Evolutionary conservation across 2,329 filamentous ascomycete species (phyloP), one percentile per base, ranked within the genome.

Genomic region (Cytospora leucostoma): DNA sequence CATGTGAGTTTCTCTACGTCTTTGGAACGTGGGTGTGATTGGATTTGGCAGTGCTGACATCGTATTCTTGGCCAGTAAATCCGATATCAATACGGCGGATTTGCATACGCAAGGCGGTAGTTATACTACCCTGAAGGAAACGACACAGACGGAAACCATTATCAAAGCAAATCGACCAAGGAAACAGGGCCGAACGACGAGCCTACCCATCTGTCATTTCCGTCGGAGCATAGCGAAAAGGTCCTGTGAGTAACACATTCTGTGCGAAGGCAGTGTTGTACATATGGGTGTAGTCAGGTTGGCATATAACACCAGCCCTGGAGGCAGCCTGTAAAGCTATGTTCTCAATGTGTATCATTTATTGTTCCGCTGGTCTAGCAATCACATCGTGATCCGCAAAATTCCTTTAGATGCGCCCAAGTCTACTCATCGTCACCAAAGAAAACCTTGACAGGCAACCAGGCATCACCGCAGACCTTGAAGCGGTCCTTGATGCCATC

Each of bases 371-470:
- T 47, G 1, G 7, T 56, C n/a, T 13, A 21, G n/a, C 3, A 40
- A 15, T 17, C 3, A 17, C 15, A 40, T 6, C 38, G 40, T 6
- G 7, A n/a, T 44, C 6, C 10, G 15, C 40, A 19, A n/a, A 21
- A 21, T 1, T 21, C 11, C 7, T 47, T 7, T 7, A n/a, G 5
- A 8, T 47, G n/a, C 44, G 1, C 21, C n/a, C 3, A 15, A 1
- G 3, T 17, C 57, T 86, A 93, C 79, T 93, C 90, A 71, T 93
- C 89, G 70, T 93, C 90, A 8, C 89, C 90, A 73, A 92, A 92
- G 82, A 95, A 95, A 40, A 94, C 90, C 82, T 88, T 89, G 65
- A 90, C 76, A 0, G 90, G 91, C 71, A 92, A 73, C 88, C 89
- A 94, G 34, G 73, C 77, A 73, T 94, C 92, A 40, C 83, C 84